Percentiles rank a stretch among this genome's conserved stretches.
Conservation (phyloP, 352 stramenopile genomes). For the Pythium scleroteichum region DNA sequence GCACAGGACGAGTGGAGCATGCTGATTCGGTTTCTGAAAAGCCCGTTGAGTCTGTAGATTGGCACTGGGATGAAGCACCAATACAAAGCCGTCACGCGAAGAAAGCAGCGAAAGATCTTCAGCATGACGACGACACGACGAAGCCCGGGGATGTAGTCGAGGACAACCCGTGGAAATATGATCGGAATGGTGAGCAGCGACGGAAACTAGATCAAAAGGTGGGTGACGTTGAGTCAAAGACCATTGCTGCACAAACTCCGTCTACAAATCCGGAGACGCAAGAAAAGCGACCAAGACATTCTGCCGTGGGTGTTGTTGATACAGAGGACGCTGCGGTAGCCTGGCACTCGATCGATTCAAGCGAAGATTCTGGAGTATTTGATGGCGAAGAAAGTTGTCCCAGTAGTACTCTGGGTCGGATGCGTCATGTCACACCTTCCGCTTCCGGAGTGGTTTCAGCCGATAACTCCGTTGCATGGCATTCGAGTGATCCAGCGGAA, state of each 20-base stretch:
- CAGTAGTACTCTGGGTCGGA: neutral
- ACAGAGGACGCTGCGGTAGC: neutral
- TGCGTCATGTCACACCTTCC: neutral
- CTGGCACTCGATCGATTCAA: neutral
- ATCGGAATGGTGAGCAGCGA: neutral
- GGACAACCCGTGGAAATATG: slow-evolving; percentile 4
- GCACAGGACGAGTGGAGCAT: neutral
- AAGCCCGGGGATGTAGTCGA: neutral
- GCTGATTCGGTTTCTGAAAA: neutral
- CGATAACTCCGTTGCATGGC: slow-evolving; percentile 6
- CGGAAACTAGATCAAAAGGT: neutral
- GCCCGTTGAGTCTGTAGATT: neutral
- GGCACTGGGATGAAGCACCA: slow-evolving; percentile 24
- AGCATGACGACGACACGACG: neutral
- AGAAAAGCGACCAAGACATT: neutral
- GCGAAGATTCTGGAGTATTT: slow-evolving; percentile 1
- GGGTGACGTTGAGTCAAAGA: no score
- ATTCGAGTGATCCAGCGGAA: slow-evolving; percentile 8
- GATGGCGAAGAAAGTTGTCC: neutral
- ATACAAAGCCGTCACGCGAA: slow-evolving; percentile 21
- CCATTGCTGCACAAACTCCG: neutral
- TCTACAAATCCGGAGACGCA: neutral
- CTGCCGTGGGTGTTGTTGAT: slow-evolving; percentile 2
- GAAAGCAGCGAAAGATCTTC: slow-evolving; percentile 3
- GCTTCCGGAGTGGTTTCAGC: slow-evolving; percentile 5